Conservation (phyloP, 805 yeast genomes). For the Candida gorgasii region DNA sequence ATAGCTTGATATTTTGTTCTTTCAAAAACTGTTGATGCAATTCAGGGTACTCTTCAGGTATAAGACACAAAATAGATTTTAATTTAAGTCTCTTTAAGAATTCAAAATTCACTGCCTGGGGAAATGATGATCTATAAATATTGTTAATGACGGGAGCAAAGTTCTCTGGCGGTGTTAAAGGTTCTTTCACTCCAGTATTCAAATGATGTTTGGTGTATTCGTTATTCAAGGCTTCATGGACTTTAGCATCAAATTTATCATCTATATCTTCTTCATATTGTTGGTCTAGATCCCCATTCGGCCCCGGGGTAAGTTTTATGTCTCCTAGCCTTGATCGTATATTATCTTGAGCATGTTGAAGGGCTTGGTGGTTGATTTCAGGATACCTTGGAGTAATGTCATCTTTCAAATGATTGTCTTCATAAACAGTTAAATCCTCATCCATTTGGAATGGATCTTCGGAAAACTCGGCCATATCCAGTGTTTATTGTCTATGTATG, state of each 20-base stretch:
- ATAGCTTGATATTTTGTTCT: conserved; percentile 62
- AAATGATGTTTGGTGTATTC: conserved; percentile 5
- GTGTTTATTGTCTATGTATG: neutral
- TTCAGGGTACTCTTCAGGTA: conserved; percentile 89
- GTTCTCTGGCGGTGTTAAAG: conserved; percentile 79
- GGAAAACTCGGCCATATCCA: conserved; percentile 27
- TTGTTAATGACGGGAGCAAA: conserved; percentile 75
- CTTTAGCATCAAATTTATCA: conserved; percentile 37
- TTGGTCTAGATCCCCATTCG: neutral
- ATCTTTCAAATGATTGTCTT: conserved; percentile 4
- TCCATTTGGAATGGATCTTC: conserved; percentile 49
- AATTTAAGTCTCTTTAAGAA: conserved; percentile 64
- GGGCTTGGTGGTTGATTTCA: conserved; percentile 12
- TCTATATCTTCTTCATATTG: conserved; percentile 42
- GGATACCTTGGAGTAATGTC: conserved; percentile 20
- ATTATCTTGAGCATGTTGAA: conserved; percentile 19
- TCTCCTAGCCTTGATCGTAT: conserved; percentile 36
- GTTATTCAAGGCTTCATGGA: conserved; percentile 12
- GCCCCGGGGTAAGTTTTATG: conserved; percentile 1
- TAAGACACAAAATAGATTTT: conserved; percentile 76
- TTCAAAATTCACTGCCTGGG: conserved; percentile 77
- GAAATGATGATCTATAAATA: conserved; percentile 88
- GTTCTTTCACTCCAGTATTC: conserved; percentile 12
- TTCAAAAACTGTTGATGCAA: conserved; percentile 68
- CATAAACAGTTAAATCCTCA: conserved; percentile 30